phyloP scores from a whole-genome alignment of 192 early-diverging fungal genomes.

The Piromyces finnis region DNA sequence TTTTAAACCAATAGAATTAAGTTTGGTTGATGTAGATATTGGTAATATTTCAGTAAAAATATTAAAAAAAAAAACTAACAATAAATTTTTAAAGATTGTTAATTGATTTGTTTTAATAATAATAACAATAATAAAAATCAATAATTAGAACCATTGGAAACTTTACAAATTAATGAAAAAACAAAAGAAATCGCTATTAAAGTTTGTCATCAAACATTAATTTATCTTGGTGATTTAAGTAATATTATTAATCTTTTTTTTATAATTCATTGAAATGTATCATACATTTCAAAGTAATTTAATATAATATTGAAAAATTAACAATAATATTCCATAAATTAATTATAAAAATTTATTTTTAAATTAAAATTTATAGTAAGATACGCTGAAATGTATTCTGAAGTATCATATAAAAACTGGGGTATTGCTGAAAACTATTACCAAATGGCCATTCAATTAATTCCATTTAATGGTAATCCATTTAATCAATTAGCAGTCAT shows the following conservation, averaged over 20 bases:
- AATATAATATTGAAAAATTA: too few species aligned
- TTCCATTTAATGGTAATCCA: conserved; percentile 44
- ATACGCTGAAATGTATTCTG: conserved; percentile 37
- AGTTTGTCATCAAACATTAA: not conserved
- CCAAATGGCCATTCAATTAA: conserved; percentile 30
- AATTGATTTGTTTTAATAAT: too few species aligned
- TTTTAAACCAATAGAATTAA: not conserved
- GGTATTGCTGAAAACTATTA: conserved; percentile 38
- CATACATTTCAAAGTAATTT: not conserved
- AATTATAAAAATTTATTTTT: too few species aligned
- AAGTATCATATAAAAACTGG: conserved; percentile 35
- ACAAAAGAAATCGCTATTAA: not conserved
- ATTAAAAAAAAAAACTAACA: too few species aligned
- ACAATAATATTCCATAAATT: too few species aligned
- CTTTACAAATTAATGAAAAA: not conserved
- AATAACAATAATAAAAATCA: too few species aligned
- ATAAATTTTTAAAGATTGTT: too few species aligned
- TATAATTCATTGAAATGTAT: not conserved
- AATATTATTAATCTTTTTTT: not conserved
- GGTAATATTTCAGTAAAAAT: not conserved
- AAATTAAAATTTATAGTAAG: conserved; percentile 14
- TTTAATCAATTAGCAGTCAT: conserved; percentile 65
- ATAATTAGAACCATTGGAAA: not conserved
- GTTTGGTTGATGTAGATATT: not conserved
- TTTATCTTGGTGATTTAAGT: not conserved